Evolutionary conservation across 2,329 filamentous ascomycete species (phyloP), one percentile per base, ranked within the genome.

Genomic region (Colletotrichum melonis): DNA sequence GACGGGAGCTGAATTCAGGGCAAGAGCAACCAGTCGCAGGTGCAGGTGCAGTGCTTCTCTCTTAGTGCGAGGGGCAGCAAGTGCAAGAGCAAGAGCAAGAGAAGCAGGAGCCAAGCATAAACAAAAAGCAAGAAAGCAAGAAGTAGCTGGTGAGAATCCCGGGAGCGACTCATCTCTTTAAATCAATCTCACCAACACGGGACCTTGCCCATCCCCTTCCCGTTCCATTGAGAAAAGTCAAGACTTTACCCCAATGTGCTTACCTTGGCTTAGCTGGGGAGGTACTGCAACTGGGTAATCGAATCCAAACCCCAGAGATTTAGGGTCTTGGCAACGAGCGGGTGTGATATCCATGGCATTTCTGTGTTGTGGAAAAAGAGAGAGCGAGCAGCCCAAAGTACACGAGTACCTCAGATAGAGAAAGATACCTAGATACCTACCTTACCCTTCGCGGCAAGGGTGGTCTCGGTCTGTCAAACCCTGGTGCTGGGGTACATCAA

Each of bases 301-400:
- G 28, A 55, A 35, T 7, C 16, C 32, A 28, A 42, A 38, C 26
- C 52, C 59, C 54, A 24, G 35, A 38, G 32, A 5, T 30, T 63
- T 63, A 63, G 56, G 30, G 19, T 60, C 70, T 72, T 72, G 69
- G 69, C 69, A 69, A 60, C 35, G 54, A 63, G 59, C 55, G 54
- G 46, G 35, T 30, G 28, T 11, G 66, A 54, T 35, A 67, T 24
- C 28, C 57, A 38, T 58, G 57, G 63, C 19, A 14, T 24, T 26
- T n/a, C 32, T 54, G 22, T 55, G 52, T 55, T 55, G 22, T 49
- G 28, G 38, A 24, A 16, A 57, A 49, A 49, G 55, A 54, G 16
- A 26, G 54, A 42, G 22, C 54, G 28, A 32, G 28, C 28, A 14
- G 38, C 38, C 38, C 14, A 42, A 42, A 12, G 38, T 42, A 42